Conservation (phyloP, 257 asterid genomes). For the Pogostemon cablin region DNA sequence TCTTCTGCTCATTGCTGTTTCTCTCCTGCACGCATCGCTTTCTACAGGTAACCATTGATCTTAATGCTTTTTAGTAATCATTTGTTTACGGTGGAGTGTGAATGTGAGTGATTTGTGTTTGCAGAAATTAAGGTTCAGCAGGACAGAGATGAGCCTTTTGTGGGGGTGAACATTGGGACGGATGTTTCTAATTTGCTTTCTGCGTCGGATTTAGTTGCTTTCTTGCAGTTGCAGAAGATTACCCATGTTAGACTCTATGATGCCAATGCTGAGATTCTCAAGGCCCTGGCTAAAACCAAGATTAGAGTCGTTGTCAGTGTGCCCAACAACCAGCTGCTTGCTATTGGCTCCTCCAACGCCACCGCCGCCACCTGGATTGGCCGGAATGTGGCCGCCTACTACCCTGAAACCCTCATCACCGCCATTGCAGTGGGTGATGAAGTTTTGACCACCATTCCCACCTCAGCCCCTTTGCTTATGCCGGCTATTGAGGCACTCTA, state of each 20-base stretch:
- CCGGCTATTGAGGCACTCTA: slow-evolving; percentile 95
- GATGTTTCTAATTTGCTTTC: slow-evolving; percentile 73
- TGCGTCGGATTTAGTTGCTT: slow-evolving; percentile 66
- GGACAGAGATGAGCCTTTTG: slow-evolving; percentile 69
- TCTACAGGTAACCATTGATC: slow-evolving; percentile 49
- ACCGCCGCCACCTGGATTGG: slow-evolving; percentile 96
- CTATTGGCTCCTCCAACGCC: slow-evolving; percentile 91
- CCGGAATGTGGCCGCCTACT: slow-evolving; percentile 82
- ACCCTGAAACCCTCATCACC: slow-evolving; percentile 80
- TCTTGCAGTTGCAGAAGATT: slow-evolving; percentile 74
- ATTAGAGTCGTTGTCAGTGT: slow-evolving; percentile 83
- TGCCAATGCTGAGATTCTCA: slow-evolving; percentile 71
- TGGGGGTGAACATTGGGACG: slow-evolving; percentile 93
- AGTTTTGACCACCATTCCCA: slow-evolving; percentile 76
- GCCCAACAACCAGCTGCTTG: slow-evolving; percentile 93
- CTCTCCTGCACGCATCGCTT: slow-evolving; percentile 31
- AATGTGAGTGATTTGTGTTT: slow-evolving; percentile 18
- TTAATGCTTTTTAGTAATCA: background rate
- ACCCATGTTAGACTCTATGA: slow-evolving; percentile 87
- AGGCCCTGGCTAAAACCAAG: slow-evolving; percentile 79
- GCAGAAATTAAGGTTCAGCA: slow-evolving; percentile 66
- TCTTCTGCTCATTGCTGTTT: slow-evolving; percentile 29
- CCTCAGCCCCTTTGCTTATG: slow-evolving; percentile 81
- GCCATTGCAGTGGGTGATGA: slow-evolving; percentile 94
- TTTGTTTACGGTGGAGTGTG: background rate